These are phyloP conservation scores for Helicocarpus griseus DNA, from an alignment of 2,329 filamentous ascomycete species.

Conservation along the genomic window DNA sequence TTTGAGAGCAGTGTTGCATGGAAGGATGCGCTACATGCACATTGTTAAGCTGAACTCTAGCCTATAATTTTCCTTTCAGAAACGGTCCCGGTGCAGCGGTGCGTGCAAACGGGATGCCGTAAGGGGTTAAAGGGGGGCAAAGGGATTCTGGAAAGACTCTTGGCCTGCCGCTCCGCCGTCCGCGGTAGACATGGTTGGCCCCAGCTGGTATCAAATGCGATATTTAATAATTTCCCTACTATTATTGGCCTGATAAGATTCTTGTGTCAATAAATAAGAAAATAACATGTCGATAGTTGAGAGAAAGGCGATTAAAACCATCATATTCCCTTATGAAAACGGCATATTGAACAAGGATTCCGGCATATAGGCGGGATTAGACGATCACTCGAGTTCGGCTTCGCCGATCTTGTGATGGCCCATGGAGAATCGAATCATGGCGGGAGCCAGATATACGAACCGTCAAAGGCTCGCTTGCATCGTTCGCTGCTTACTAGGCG, in stretches of 20 bases:
- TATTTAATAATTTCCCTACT: too few species aligned
- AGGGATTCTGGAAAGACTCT: neutral
- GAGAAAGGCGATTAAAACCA: neutral
- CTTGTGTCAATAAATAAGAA: too few species aligned
- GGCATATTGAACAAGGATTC: slow-evolving; percentile 1
- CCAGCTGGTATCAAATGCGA: too few species aligned
- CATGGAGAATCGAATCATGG: neutral
- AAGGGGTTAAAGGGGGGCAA: neutral
- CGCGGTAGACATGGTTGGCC: neutral
- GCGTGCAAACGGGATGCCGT: neutral
- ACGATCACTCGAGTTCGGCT: neutral
- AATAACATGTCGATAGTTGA: too few species aligned
- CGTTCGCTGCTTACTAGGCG: neutral
- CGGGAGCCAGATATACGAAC: neutral
- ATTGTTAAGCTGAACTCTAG: neutral
- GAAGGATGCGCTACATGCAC: neutral
- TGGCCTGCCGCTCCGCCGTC: neutral
- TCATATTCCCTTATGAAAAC: neutral
- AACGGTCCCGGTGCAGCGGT: neutral
- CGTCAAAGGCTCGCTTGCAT: neutral
- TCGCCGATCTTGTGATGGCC: neutral
- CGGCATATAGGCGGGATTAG: neutral
- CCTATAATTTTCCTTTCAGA: neutral
- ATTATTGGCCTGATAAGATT: too few species aligned
- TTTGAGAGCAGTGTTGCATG: neutral